A percentile compares a stretch with the other conserved stretches of the same genome.
phyloP scores from a whole-genome alignment of 805 yeast genomes.

The Cyberlindnera americana region DNA sequence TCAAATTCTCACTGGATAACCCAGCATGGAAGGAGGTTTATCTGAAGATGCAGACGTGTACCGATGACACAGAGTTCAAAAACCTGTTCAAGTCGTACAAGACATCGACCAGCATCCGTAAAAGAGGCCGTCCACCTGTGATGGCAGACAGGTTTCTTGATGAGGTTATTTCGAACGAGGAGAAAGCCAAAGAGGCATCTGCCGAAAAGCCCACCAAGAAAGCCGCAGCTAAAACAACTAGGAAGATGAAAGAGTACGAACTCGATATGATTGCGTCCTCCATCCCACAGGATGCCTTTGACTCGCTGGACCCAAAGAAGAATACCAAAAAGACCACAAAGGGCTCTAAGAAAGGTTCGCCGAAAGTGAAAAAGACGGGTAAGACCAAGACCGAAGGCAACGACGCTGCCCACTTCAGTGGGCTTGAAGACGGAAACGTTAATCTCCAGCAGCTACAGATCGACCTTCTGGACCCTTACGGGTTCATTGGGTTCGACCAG shows the following conservation, averaged over 20 bases:
- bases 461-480: not conserved
- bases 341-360: too few relatives aligned
- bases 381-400: too few relatives aligned
- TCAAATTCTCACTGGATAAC: conserved; percentile 9
- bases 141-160: too few relatives aligned
- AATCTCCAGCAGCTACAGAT: not conserved
- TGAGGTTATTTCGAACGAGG: too few relatives aligned
- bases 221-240: not conserved
- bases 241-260: too few relatives aligned
- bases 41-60: conserved; percentile 16
- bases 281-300: too few relatives aligned
- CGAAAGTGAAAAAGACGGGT: too few relatives aligned
- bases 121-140: not conserved
- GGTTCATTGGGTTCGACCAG: not conserved
- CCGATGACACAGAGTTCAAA: conserved; percentile 9
- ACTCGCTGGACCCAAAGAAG: too few relatives aligned
- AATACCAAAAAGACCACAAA: too few relatives aligned
- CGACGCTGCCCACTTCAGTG: not conserved
- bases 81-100: conserved; percentile 4
- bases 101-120: not conserved
- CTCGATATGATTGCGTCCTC: too few relatives aligned
- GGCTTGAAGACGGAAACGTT: not conserved
- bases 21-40: conserved; percentile 16
- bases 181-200: too few relatives aligned
- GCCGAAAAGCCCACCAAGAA: not conserved